Percentiles rank a stretch among this genome's conserved stretches.
Evolutionary conservation across 805 yeast genomes (phyloP).

Genomic region (Kodamaea fukazawae): DNA sequence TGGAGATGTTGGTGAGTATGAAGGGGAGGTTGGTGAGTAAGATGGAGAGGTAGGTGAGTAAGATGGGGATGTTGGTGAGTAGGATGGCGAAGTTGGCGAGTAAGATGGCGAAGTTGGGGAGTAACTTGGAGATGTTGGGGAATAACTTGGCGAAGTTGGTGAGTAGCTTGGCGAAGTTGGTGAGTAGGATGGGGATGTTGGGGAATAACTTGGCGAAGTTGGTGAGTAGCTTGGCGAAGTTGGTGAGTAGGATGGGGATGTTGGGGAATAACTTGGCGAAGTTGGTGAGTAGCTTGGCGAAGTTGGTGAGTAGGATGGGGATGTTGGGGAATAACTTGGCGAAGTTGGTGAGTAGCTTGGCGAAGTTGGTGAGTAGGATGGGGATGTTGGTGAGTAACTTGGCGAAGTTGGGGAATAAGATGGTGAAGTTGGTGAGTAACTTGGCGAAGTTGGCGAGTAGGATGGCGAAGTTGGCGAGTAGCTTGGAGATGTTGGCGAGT

Average conservation of each 20-base stretch:
- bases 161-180: constrained; percentile 75
- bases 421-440: constrained; percentile 79
- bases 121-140: constrained; percentile 26
- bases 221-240: constrained; percentile 83
- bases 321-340: constrained; percentile 57
- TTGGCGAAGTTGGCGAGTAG: constrained; percentile 67
- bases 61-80: constrained; percentile 26
- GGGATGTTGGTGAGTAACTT: constrained; percentile 41
- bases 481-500: constrained; percentile 63
- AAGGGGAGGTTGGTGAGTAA: constrained; percentile 58
- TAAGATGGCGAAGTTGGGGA: constrained; percentile 29
- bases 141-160: constrained; percentile 46
- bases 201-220: constrained; percentile 68
- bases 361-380: constrained; percentile 63
- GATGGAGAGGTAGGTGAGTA: constrained; percentile 54
- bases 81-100: constrained; percentile 26
- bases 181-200: constrained; percentile 60
- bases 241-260: constrained; percentile 70
- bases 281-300: constrained; percentile 75
- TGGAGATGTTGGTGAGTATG: constrained; percentile 77
- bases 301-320: constrained; percentile 63
- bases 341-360: constrained; percentile 78
- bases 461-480: constrained; percentile 59
- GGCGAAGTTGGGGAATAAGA: constrained; percentile 66
- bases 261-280: constrained; percentile 76